Base-by-base conservation (phyloP, 2,329 filamentous ascomycete genomes). In the Cercospora zeae-maydis region DNA sequence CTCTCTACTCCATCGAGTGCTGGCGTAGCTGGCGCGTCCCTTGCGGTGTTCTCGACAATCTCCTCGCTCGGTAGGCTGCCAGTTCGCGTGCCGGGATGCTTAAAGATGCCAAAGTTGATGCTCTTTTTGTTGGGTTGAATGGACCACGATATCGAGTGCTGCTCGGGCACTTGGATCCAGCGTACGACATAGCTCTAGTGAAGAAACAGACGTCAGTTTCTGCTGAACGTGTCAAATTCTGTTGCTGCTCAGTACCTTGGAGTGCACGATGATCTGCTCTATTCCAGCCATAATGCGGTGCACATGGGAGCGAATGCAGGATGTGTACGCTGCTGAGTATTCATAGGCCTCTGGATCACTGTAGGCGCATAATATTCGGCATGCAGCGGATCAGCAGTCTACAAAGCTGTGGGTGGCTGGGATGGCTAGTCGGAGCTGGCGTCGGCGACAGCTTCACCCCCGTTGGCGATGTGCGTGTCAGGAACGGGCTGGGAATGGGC, bases 91-190 rank as follows among this genome's bases (percentile, higher is more conserved):
- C 93, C 92, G 1, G 95, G 93, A 76, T 98, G 95, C 76, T 97
- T 98, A 78, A 99, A 96, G 73, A 99, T 90, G 74, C 93, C 95
- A 76, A 99, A 96, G 79, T 98, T 97, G 78, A 99, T 89, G 63
- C 93, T 97, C 80, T 97, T 98, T 81, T 96, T 98, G 77, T 98
- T 92, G 47, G 95, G 95, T 75, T 98, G 93, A 39, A 99, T 86
- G 73, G 92, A 97, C 95, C 95, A 99, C 14, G 93, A 96, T 71
- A 99, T 92, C 56, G 93, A 96, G 77, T 96, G 89, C 59, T 90
- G 90, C 67, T 92, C 88, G 61, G 92, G 88, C 70, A 97, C 93
- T 75, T 92, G 89, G 70, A 97, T 91, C 93, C 95, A 99, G 74
- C 95, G 92, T 62, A 99, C 91, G 71, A 99, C 92, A 79, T 99